Percentiles rank a stretch among this genome's conserved stretches.
Conservation (phyloP, 768 basidiomycete genomes). For the Boletus subcaerulescens region DNA sequence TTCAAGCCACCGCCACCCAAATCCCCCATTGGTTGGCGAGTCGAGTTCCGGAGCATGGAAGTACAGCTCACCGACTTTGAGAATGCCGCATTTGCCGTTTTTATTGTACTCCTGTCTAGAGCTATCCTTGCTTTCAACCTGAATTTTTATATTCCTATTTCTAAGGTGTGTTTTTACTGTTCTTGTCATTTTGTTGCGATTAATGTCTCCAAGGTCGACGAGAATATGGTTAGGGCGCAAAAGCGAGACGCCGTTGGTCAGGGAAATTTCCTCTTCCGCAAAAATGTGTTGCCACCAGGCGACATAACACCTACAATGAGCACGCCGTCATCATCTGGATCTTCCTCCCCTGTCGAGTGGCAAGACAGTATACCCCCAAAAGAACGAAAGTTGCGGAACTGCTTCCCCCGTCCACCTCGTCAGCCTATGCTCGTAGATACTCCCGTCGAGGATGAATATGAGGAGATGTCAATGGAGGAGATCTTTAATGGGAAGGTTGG, state of each 20-base stretch:
- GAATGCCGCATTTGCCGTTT: slow-evolving; percentile 95
- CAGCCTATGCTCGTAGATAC: slow-evolving; percentile 52
- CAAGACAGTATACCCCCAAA: slow-evolving; percentile 41
- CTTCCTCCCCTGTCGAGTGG: slow-evolving; percentile 36
- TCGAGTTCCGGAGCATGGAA: slow-evolving; percentile 99
- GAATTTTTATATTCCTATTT: slow-evolving; percentile 96
- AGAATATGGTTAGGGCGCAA: slow-evolving; percentile 94
- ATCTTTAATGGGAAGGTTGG: slow-evolving; percentile 91
- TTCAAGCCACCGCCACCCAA: slow-evolving; percentile 98
- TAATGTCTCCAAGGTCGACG: slow-evolving; percentile 70
- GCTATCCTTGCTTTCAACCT: slow-evolving; percentile 89
- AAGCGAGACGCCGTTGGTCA: slow-evolving; percentile 68
- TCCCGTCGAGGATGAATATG: slow-evolving; percentile 78
- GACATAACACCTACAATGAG: slow-evolving; percentile 37
- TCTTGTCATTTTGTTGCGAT: background rate
- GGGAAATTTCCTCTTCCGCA: slow-evolving; percentile 89
- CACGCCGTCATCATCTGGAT: slow-evolving; percentile 43
- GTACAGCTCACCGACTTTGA: slow-evolving; percentile 99
- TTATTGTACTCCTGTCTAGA: slow-evolving; percentile 90
- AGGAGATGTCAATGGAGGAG: slow-evolving; percentile 88
- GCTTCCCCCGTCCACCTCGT: slow-evolving; percentile 52
- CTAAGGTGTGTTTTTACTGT: slow-evolving; percentile 56
- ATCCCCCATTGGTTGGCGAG: slow-evolving; percentile 94
- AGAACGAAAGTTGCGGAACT: slow-evolving; percentile 67
- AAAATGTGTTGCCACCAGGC: slow-evolving; percentile 68